Conservation (phyloP, 441 rosid genomes). For the Croton setiger region DNA sequence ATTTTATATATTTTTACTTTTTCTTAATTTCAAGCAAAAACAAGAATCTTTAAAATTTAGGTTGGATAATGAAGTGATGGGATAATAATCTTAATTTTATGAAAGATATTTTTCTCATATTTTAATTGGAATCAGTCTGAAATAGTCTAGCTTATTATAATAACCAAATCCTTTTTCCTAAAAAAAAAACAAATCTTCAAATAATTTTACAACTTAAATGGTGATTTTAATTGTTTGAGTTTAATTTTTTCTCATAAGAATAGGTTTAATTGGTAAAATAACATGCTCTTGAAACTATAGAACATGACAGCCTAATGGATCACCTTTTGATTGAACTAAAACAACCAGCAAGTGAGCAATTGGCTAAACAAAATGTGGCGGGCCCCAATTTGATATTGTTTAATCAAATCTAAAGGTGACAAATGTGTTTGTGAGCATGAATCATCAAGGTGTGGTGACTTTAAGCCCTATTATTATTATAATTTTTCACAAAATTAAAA, state of each 20-base stretch:
- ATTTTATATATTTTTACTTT: not conserved
- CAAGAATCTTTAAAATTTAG: not conserved
- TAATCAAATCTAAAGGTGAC: conserved; percentile 36
- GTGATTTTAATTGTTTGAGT: no score
- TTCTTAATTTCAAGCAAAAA: not conserved
- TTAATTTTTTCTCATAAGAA: no score
- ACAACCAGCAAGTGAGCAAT: not conserved
- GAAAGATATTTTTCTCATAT: no score
- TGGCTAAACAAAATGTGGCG: conserved; percentile 13
- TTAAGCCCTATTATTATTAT: conserved; percentile 18
- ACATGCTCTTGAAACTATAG: not conserved
- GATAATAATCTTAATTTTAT: no score
- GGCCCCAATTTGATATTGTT: conserved; percentile 31
- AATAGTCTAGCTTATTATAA: no score
- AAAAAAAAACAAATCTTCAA: no score
- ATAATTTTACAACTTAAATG: no score
- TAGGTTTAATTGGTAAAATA: not conserved
- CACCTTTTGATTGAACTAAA: conserved; percentile 12
- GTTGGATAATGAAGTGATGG: not conserved
- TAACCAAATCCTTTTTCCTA: no score
- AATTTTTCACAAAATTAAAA: conserved; percentile 5
- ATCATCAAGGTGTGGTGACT: conserved; percentile 39
- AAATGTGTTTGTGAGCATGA: conserved; percentile 38
- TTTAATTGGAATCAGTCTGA: no score
- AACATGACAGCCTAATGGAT: conserved; percentile 3